Conservation (phyloP, 495 filamentous ascomycete species). For the Paragyromitra xinjiangensis region DNA sequence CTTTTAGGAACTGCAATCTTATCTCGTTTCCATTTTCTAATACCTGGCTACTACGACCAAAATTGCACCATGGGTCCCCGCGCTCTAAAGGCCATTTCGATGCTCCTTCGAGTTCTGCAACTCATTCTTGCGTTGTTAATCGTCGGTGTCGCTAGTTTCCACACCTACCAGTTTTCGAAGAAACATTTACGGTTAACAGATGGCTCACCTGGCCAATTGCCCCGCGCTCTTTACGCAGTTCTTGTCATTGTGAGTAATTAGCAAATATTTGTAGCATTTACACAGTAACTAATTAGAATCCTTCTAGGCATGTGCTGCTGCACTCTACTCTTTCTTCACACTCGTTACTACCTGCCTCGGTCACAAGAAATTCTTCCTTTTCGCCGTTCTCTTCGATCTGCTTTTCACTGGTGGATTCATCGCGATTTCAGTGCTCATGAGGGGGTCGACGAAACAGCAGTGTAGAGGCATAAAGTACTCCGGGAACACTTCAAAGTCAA, state of each 20-base stretch:
- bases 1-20: neutral
- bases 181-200: slow-evolving; percentile 20
- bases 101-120: slow-evolving; percentile 38
- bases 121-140: slow-evolving; percentile 33
- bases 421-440: slow-evolving; percentile 29
- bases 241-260: slow-evolving; percentile 37
- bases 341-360: slow-evolving; percentile 36
- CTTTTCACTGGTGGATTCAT: slow-evolving; percentile 35
- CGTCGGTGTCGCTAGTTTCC: slow-evolving; percentile 43
- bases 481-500: slow-evolving; percentile 2
- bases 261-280: neutral
- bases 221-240: slow-evolving; percentile 31
- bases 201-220: slow-evolving; percentile 9
- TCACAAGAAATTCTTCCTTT: slow-evolving; percentile 38
- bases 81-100: slow-evolving; percentile 16
- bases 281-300: slow-evolving; percentile 8
- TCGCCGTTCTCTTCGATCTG: slow-evolving; percentile 17
- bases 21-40: neutral
- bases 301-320: slow-evolving; percentile 25
- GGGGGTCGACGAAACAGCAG: slow-evolving; percentile 18
- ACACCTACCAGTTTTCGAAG: slow-evolving; percentile 36
- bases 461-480: slow-evolving; percentile 19
- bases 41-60: neutral
- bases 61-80: slow-evolving; percentile 30
- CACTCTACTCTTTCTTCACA: slow-evolving; percentile 36